A percentile compares a stretch with the other conserved stretches of the same genome.
Evolutionary conservation across 345 rosid species (phyloP).

Genomic region (Eucalyptus erythrocorys): DNA sequence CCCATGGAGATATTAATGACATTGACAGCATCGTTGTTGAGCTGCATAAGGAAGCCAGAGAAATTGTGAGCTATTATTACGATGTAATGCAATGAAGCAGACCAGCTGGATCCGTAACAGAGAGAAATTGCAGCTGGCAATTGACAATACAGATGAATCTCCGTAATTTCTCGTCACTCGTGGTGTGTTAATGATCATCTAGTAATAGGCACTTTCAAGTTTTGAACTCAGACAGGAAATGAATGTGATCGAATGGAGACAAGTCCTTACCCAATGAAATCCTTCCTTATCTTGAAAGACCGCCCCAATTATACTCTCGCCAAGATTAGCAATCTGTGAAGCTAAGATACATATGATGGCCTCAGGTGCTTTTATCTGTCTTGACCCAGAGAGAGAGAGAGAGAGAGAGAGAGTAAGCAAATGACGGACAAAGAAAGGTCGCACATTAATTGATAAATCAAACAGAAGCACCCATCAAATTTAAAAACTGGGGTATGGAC

Average conservation of each 20-base stretch:
- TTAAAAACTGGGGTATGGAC: neutral
- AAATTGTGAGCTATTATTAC: neutral
- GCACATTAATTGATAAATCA: neutral
- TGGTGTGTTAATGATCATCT: neutral
- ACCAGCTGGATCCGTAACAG: neutral
- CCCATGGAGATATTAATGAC: slow-evolving; percentile 87
- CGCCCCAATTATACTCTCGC: slow-evolving; percentile 94
- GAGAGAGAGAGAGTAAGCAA: neutral
- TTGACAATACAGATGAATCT: neutral
- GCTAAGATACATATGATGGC: slow-evolving; percentile 75
- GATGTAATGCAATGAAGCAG: neutral
- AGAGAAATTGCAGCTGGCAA: neutral
- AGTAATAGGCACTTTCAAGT: neutral
- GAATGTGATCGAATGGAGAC: neutral
- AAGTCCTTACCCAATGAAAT: slow-evolving; percentile 58
- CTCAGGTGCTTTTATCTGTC: slow-evolving; percentile 59
- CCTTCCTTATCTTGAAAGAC: slow-evolving; percentile 82
- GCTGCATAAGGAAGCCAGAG: slow-evolving; percentile 36
- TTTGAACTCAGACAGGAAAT: neutral
- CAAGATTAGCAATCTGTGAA: slow-evolving; percentile 89
- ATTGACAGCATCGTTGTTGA: slow-evolving; percentile 83
- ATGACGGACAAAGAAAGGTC: neutral
- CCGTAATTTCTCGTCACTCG: neutral
- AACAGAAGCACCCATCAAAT: neutral
- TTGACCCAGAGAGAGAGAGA: neutral